A percentile compares a stretch with the other conserved stretches of the same genome.
Conservation (phyloP, 2,329 filamentous ascomycete species). For the Dothideomycetes sp. region DNA sequence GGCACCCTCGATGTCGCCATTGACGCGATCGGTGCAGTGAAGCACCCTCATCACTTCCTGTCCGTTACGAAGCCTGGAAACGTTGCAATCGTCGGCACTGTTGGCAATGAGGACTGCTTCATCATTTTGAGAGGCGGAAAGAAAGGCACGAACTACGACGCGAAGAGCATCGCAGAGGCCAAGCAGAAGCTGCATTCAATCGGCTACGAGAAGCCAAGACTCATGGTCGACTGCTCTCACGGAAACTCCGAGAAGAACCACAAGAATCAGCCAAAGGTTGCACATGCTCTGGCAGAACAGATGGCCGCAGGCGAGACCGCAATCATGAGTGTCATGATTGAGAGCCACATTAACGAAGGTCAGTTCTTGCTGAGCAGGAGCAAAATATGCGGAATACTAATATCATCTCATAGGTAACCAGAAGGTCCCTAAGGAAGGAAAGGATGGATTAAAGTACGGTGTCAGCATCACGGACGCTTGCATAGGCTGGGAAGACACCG, state of each 20-base stretch:
- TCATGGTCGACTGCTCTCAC: constrained; percentile 98
- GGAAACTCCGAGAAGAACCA: constrained; percentile 86
- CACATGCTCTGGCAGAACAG: constrained; percentile 69
- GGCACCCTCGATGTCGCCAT: constrained; percentile 81
- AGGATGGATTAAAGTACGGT: constrained; percentile 76
- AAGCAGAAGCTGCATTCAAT: constrained; percentile 69
- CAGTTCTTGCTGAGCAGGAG: constrained; percentile 21
- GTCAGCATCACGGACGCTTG: constrained; percentile 97
- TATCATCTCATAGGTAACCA: constrained; percentile 54
- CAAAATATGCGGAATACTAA: constrained; percentile 1
- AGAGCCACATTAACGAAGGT: constrained; percentile 94
- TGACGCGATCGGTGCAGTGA: constrained; percentile 87
- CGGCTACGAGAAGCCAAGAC: constrained; percentile 53
- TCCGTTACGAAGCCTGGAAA: constrained; percentile 95
- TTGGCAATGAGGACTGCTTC: constrained; percentile 94
- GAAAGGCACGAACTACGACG: constrained; percentile 88
- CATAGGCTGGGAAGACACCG: constrained; percentile 88
- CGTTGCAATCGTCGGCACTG: constrained; percentile 86
- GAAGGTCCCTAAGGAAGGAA: constrained; percentile 82
- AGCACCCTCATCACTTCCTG: constrained; percentile 90
- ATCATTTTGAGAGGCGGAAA: constrained; percentile 89
- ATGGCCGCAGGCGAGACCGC: constrained; percentile 71
- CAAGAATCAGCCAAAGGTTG: constrained; percentile 94
- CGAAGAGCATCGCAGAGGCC: constrained; percentile 69
- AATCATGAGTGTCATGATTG: constrained; percentile 98